Percentiles rank a stretch among this genome's conserved stretches.
Evolutionary conservation across 208 protist species (phyloP).

Genomic region (Trichomonas vaginalis): DNA sequence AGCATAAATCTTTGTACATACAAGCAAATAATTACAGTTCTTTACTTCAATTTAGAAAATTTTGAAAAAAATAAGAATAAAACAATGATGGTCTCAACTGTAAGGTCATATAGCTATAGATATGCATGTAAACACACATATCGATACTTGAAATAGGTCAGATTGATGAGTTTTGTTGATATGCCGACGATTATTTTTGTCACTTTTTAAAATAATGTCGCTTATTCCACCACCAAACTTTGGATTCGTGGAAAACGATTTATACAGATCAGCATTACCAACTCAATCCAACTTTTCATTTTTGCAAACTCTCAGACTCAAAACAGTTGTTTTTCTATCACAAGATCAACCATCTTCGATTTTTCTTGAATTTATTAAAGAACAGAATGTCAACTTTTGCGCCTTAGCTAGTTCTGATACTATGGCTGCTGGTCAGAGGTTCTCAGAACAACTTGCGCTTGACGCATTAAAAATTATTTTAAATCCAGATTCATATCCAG

Average conservation of each 20-base stretch:
- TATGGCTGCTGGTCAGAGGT: slow-evolving; percentile 39
- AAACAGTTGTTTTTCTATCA: slow-evolving; percentile 76
- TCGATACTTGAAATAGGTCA: no score
- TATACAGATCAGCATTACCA: slow-evolving; percentile 79
- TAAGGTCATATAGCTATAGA: no score
- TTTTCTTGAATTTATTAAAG: slow-evolving; percentile 56
- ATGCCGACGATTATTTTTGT: neutral
- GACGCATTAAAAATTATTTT: slow-evolving; percentile 72
- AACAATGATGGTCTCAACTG: no score
- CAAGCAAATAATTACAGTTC: no score
- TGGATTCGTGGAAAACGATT: slow-evolving; percentile 76
- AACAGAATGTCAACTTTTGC: slow-evolving; percentile 61
- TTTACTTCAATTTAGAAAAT: no score
- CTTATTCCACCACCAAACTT: slow-evolving; percentile 16
- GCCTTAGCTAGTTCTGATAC: slow-evolving; percentile 9
- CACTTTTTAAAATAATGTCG: neutral
- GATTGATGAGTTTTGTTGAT: no score
- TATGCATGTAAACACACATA: no score
- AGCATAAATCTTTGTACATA: no score
- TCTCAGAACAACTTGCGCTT: slow-evolving; percentile 54
- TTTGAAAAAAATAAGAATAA: no score
- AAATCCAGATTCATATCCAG: slow-evolving; percentile 71
- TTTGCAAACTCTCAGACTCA: slow-evolving; percentile 70
- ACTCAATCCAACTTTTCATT: slow-evolving; percentile 82
- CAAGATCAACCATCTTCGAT: slow-evolving; percentile 60